Evolutionary conservation across 805 yeast genomes (phyloP).

Genomic region (Wickerhamia fluorescens): DNA sequence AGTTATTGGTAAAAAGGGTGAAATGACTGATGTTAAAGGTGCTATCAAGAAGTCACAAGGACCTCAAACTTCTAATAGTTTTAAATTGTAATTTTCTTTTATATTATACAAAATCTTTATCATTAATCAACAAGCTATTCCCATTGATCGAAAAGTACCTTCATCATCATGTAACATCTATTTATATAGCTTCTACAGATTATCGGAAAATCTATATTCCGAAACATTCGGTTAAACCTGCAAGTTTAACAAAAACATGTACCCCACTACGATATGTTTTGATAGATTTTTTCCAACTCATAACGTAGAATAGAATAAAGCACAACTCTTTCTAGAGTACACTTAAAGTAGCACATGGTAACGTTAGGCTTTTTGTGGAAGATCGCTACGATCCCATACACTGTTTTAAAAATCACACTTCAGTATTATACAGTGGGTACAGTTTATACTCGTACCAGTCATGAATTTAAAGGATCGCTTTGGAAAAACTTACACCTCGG

Average conservation of each 20-base stretch:
- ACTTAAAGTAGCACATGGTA: conserved; percentile 10
- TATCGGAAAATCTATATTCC: too few relatives aligned
- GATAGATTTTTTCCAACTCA: too few relatives aligned
- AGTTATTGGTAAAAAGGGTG: conserved; percentile 70
- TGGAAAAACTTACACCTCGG: conserved; percentile 23
- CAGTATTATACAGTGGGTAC: conserved; percentile 30
- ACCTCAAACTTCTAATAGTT: conserved; percentile 21
- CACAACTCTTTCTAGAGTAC: too few relatives aligned
- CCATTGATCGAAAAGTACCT: too few relatives aligned
- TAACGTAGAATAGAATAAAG: too few relatives aligned
- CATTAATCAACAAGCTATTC: too few relatives aligned
- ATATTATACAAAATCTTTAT: too few relatives aligned
- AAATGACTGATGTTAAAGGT: conserved; percentile 67
- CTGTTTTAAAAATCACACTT: conserved; percentile 11
- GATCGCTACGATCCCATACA: conserved; percentile 19
- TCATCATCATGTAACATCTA: too few relatives aligned
- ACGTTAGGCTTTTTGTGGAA: conserved; percentile 14
- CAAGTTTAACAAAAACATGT: too few relatives aligned
- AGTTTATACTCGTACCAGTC: conserved; percentile 18
- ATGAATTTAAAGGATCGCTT: conserved; percentile 21
- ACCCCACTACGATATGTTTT: too few relatives aligned
- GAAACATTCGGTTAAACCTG: too few relatives aligned
- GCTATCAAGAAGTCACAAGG: conserved; percentile 43
- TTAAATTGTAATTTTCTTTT: conserved; percentile 21
- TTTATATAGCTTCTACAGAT: too few relatives aligned